phyloP scores from a whole-genome alignment of 2,329 filamentous ascomycete genomes.

The Monosporascus ibericus region DNA sequence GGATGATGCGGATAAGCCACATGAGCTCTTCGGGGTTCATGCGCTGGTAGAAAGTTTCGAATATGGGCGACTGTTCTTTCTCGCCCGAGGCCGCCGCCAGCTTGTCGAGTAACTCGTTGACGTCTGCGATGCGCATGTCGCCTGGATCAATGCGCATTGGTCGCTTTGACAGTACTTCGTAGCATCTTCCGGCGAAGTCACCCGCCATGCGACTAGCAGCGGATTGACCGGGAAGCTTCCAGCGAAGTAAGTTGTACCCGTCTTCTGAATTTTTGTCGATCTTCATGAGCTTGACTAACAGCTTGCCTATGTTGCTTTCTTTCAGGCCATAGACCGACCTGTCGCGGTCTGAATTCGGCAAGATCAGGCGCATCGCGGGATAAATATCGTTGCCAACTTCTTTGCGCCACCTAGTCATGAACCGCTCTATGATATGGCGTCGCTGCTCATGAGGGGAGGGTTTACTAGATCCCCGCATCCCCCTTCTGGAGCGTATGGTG shows the following conservation, averaged over 20 bases:
- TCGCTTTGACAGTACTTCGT: conserved; percentile 77
- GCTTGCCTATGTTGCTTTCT: conserved; percentile 81
- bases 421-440: conserved; percentile 74
- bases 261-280: conserved; percentile 89
- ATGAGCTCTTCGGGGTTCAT: conserved; percentile 94
- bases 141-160: conserved; percentile 69
- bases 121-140: conserved; percentile 78
- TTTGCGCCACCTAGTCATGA: conserved; percentile 79
- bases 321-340: conserved; percentile 91
- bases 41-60: conserved; percentile 75
- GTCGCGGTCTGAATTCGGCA: conserved; percentile 89
- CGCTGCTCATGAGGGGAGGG: conserved; percentile 71
- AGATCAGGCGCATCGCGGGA: conserved; percentile 82
- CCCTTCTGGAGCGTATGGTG: conserved; percentile 47
- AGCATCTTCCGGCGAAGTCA: conserved; percentile 87
- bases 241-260: conserved; percentile 77
- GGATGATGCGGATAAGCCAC: conserved; percentile 91
- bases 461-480: conserved; percentile 51
- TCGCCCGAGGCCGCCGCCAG: conserved; percentile 72
- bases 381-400: conserved; percentile 92
- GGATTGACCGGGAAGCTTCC: conserved; percentile 78
- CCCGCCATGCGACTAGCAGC: conserved; percentile 63
- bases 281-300: conserved; percentile 87
- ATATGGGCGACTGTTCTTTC: conserved; percentile 74
- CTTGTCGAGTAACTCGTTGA: conserved; percentile 78